Base-by-base conservation (phyloP, 2,329 filamentous ascomycete species). In the Lecanicillium sp. region DNA sequence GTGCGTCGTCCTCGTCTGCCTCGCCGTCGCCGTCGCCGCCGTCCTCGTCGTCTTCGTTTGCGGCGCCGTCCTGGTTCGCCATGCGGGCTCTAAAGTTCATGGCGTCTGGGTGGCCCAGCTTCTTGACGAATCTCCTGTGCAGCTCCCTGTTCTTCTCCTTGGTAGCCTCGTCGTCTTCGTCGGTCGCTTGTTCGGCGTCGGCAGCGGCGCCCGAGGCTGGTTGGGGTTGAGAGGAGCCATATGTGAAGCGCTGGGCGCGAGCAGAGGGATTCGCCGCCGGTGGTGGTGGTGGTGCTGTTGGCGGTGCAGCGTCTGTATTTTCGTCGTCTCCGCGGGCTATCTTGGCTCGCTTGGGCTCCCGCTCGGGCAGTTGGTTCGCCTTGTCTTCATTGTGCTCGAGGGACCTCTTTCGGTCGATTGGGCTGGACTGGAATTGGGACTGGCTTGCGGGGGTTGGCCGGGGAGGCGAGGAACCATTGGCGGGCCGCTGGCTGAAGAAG, bases 71-170 rank as follows among this genome's bases (percentile, higher is more conserved):
- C 31, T 80, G 78, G 25, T 75, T 71, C 9, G 67, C 65, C 17
- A 69, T 64, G 48, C 79, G 76, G 12, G 74, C 69, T 43, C 81
- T 69, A 52, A 77, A 78, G 38, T 84, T 71, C 47, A 94, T 69
- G 54, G 87, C 90, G 54, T 95, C 88, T 1, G 88, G 82, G 31
- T 84, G 79, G 1, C 90, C 89, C 3, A 98, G 75, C 58, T 90
- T 95, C 68, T 85, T 86, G 22, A 97, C 83, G 53, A 97, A 98
- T 50, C 80, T 84, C 44, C 75, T 71, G 56, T 96, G 92, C 17
- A 96, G 65, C 35, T 78, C 79, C 42, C 84, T 77, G 53, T 83
- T 88, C 42, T 70, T 68, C 45, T 66, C 74, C 48, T 64, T 65
- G 17, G 55, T 72, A 2, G 67, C 67, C 3, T 64, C 62, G 38